Evolutionary conservation across 108 stramenopile species (phyloP).

Genomic region (Cyclotella sp.): DNA sequence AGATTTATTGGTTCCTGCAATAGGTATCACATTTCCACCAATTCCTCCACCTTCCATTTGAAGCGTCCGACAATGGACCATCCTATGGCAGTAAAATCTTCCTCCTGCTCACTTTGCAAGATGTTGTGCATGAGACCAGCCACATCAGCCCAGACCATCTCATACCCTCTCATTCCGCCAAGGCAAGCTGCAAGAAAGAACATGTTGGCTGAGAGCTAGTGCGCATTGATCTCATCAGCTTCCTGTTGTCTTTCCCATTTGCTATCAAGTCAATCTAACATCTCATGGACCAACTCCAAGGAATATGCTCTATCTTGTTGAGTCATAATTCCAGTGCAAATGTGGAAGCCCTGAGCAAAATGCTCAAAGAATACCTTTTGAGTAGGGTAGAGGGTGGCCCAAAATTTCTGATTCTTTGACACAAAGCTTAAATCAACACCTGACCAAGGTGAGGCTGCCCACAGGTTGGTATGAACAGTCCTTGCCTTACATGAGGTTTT

Average conservation of each 20-base stretch:
- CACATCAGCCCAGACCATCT: slow-evolving; percentile 16
- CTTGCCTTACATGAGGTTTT: slow-evolving; percentile 4
- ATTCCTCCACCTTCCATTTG: slow-evolving; percentile 8
- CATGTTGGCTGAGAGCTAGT: slow-evolving; percentile 4
- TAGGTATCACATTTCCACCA: slow-evolving; percentile 18
- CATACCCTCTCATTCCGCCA: slow-evolving; percentile 17
- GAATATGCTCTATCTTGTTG: not conserved
- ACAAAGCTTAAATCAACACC: not conserved
- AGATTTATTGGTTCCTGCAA: slow-evolving; percentile 21
- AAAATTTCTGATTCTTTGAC: not conserved
- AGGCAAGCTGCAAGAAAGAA: slow-evolving; percentile 6
- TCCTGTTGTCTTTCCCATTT: slow-evolving; percentile 1
- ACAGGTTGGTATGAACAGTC: slow-evolving; percentile 16
- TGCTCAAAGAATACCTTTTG: slow-evolving; percentile 4
- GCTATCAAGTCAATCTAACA: not conserved
- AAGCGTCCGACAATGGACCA: slow-evolving; percentile 24
- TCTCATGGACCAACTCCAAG: not conserved
- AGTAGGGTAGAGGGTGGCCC: not conserved
- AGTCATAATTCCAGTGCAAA: not conserved
- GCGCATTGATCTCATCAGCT: not conserved
- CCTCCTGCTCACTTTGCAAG: not conserved
- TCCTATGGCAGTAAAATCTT: slow-evolving; percentile 13
- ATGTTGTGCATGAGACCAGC: slow-evolving; percentile 5
- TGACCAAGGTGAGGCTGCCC: slow-evolving; percentile 2
- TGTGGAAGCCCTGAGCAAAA: not conserved